These are phyloP conservation scores for Cornus florida DNA, from an alignment of 148 eudicot genomes.

Conservation along the genomic window DNA sequence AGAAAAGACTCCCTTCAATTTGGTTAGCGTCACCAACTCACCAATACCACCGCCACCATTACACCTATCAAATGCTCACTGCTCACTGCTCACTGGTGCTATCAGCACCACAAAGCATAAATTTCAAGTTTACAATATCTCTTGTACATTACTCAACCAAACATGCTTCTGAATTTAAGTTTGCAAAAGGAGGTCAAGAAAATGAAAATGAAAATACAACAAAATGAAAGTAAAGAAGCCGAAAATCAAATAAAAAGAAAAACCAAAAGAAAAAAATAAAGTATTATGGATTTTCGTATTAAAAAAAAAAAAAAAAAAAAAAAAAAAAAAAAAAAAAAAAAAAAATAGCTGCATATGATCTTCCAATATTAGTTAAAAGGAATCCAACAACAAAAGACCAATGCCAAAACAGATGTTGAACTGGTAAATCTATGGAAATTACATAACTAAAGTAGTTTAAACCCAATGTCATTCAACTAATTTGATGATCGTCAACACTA, in stretches of 20 bases:
- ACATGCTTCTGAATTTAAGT: background rate
- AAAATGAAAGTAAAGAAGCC: no score
- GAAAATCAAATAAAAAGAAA: no score
- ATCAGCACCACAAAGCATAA: background rate
- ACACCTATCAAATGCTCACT: background rate
- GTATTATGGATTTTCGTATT: no score
- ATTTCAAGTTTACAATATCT: no score
- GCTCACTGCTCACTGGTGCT: background rate
- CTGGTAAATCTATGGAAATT: background rate
- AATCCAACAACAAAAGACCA: background rate
- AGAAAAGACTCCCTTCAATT: background rate
- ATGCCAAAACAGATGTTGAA: background rate
- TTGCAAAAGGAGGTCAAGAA: background rate
- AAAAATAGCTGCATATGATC: background rate
- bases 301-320: no score
- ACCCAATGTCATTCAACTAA: background rate
- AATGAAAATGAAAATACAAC: no score
- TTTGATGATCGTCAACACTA: background rate
- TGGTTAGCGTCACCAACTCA: background rate
- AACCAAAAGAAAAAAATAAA: no score
- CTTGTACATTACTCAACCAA: background rate
- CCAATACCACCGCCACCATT: background rate
- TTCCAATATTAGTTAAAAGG: background rate
- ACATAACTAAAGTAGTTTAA: background rate
- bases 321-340: constrained; percentile 23